These are phyloP conservation scores for Wickerhamomyces queroliae DNA, from an alignment of 805 yeast species.

Conservation along the genomic window DNA sequence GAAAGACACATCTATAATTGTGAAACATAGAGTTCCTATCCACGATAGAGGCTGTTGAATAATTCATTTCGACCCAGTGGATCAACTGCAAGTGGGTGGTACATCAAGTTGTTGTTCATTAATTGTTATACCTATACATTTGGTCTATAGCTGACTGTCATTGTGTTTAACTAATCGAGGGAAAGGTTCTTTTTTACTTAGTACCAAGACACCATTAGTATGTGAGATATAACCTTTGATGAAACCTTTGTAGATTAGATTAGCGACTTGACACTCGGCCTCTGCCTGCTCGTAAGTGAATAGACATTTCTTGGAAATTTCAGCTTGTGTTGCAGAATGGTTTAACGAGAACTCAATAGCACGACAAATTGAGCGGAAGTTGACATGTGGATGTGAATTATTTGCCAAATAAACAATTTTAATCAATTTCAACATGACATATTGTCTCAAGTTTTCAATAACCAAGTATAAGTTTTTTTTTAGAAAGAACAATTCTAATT, in stretches of 20 bases:
- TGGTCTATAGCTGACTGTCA: conserved; percentile 3
- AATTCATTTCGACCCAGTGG: too few species aligned
- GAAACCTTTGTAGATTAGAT: conserved; percentile 50
- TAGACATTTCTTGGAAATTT: not conserved
- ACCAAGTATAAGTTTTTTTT: conserved; percentile 56
- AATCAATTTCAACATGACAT: conserved; percentile 46
- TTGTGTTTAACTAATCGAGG: conserved; percentile 34
- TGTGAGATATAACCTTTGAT: conserved; percentile 83
- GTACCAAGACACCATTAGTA: conserved; percentile 62
- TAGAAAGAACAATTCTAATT: conserved; percentile 46
- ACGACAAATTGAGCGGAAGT: conserved; percentile 34
- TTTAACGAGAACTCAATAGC: conserved; percentile 33
- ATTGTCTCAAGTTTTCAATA: conserved; percentile 43
- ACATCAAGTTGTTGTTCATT: too few species aligned
- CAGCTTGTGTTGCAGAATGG: conserved; percentile 13
- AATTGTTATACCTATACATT: not conserved
- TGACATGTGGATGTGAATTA: conserved; percentile 25
- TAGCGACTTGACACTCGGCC: conserved; percentile 66
- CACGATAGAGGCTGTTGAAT: too few species aligned
- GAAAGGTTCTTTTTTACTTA: conserved; percentile 71
- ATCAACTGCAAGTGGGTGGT: too few species aligned
- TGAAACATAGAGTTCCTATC: too few species aligned
- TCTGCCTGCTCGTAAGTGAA: conserved; percentile 31
- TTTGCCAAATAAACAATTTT: conserved; percentile 26
- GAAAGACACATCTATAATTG: too few species aligned